Conservation (phyloP, 1,284 basidiomycete species). For the Inonotus hispidus region DNA sequence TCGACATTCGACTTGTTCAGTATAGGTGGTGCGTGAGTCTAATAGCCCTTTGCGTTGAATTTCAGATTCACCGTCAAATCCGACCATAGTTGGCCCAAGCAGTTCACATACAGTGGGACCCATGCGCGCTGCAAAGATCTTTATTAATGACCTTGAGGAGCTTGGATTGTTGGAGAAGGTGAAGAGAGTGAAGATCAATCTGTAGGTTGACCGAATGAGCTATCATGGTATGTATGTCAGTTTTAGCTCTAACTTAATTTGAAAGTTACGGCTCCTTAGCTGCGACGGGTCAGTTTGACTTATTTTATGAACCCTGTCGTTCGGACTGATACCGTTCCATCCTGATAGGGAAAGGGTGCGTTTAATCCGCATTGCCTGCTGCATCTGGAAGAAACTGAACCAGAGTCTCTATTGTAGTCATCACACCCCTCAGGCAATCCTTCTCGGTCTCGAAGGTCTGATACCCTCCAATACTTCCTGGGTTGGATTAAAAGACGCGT, state of each 20-base stretch:
- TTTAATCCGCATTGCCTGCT: background rate
- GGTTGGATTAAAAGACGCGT: background rate
- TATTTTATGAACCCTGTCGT: background rate
- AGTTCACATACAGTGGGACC: slow-evolving; percentile 81
- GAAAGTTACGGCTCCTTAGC: slow-evolving; percentile 71
- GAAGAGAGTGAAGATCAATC: slow-evolving; percentile 75
- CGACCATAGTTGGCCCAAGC: slow-evolving; percentile 43
- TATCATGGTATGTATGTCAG: background rate
- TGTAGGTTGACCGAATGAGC: slow-evolving; percentile 43
- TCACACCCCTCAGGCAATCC: slow-evolving; percentile 90
- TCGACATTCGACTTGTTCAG: slow-evolving; percentile 92
- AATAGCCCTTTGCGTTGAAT: slow-evolving; percentile 25
- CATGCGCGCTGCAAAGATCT: slow-evolving; percentile 89
- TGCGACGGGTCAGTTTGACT: slow-evolving; percentile 57
- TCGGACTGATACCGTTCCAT: background rate
- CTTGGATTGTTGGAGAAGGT: slow-evolving; percentile 72
- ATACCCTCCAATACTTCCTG: slow-evolving; percentile 2
- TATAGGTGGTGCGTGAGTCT: slow-evolving; percentile 64
- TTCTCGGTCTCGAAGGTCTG: slow-evolving; percentile 82
- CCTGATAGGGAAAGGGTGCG: slow-evolving; percentile 71
- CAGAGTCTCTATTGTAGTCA: slow-evolving; percentile 49
- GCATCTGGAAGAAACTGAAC: slow-evolving; percentile 1
- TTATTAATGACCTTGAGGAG: slow-evolving; percentile 72
- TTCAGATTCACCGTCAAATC: slow-evolving; percentile 21
- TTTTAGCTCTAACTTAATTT: background rate